These are phyloP conservation scores for Hypoxylon sp. DNA, from an alignment of 2,329 filamentous ascomycete species.

Conservation along the genomic window DNA sequence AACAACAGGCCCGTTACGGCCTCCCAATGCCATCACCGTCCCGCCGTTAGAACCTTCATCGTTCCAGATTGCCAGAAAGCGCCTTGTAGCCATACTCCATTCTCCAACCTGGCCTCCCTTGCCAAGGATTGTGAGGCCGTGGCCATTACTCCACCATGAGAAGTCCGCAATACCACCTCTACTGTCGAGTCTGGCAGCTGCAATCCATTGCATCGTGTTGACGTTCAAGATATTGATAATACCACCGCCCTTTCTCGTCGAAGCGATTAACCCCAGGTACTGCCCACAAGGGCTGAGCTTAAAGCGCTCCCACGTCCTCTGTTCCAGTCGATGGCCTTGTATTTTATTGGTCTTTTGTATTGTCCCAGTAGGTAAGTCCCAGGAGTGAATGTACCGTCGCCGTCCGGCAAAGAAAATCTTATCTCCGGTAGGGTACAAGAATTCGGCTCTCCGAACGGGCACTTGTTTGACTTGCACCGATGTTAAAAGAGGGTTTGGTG, in stretches of 20 bases:
- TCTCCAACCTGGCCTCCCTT: conserved; percentile 92
- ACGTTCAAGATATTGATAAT: conserved; percentile 87
- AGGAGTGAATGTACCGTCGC: conserved; percentile 92
- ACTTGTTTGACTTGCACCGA: conserved; percentile 88
- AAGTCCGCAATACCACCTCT: conserved; percentile 89
- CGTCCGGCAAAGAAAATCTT: conserved; percentile 91
- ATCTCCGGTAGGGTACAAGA: conserved; percentile 78
- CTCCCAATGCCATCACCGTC: conserved; percentile 84
- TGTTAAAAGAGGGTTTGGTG: conserved; percentile 89
- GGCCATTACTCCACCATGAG: conserved; percentile 89
- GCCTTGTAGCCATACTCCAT: conserved; percentile 77
- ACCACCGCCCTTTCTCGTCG: conserved; percentile 86
- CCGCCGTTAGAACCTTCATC: conserved; percentile 92
- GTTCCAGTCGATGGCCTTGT: conserved; percentile 81
- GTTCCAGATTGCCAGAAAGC: conserved; percentile 84
- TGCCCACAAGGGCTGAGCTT: conserved; percentile 87
- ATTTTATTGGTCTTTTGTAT: conserved; percentile 86
- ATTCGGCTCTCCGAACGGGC: conserved; percentile 86
- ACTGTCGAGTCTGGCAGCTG: conserved; percentile 84
- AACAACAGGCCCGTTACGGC: conserved; percentile 68
- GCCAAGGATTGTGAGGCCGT: conserved; percentile 84
- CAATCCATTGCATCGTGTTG: conserved; percentile 86
- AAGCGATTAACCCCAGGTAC: conserved; percentile 86
- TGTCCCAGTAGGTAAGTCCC: conserved; percentile 85
- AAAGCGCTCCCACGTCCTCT: conserved; percentile 92